A percentile compares a stretch with the other conserved stretches of the same genome.
Conservation (phyloP, 1,284 basidiomycete genomes). For the Ustilago bromivora region DNA sequence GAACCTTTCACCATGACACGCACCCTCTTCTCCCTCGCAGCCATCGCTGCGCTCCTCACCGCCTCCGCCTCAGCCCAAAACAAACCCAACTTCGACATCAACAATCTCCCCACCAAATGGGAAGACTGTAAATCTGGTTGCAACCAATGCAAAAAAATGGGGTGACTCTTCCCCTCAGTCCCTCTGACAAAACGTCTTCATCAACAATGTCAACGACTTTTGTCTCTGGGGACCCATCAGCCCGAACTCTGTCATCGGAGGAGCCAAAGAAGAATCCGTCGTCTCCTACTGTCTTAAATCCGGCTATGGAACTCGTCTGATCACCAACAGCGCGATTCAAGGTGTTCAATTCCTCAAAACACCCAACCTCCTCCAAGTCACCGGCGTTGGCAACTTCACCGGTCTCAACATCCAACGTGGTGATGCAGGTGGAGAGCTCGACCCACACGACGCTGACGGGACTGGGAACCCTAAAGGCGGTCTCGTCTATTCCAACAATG, state of each 20-base stretch:
- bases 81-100: conserved; percentile 55
- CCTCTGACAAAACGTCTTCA: conserved; percentile 65
- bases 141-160: conserved; percentile 60
- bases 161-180: conserved; percentile 47
- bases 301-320: conserved; percentile 74
- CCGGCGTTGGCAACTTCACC: conserved; percentile 77
- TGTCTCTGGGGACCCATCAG: conserved; percentile 61
- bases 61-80: conserved; percentile 21
- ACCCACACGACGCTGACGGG: conserved; percentile 57
- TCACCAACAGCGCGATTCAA: conserved; percentile 79
- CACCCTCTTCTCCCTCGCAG: conserved; percentile 19
- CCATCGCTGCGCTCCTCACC: conserved; percentile 11
- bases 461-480: conserved; percentile 58
- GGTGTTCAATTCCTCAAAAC: conserved; percentile 80
- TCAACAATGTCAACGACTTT: conserved; percentile 65
- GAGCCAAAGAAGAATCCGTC: conserved; percentile 73
- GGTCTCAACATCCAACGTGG: conserved; percentile 69
- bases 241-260: conserved; percentile 50
- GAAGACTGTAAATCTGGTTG: conserved; percentile 62
- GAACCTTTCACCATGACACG: conserved; percentile 17
- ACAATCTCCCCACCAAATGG: conserved; percentile 61
- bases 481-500: conserved; percentile 49
- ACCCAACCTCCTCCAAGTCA: conserved; percentile 78
- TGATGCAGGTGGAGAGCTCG: conserved; percentile 57
- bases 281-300: conserved; percentile 79